Base-by-base conservation (phyloP, 108 stramenopile species). In the Nannochloropsis salina region DNA sequence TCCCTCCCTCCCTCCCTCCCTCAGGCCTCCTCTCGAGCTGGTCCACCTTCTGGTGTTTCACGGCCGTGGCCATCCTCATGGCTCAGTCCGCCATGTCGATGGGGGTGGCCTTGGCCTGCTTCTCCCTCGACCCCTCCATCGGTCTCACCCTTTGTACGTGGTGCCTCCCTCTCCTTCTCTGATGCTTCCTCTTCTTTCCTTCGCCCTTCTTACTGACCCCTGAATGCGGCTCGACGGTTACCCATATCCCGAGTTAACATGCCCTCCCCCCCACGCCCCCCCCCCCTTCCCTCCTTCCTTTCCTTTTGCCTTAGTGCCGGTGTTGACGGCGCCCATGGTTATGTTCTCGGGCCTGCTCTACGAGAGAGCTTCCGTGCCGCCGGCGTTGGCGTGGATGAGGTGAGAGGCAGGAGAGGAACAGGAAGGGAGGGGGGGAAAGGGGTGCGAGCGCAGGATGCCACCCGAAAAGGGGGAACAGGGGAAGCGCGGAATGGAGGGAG, bases 41-140 rank as follows among this genome's bases (percentile, higher is more conserved):
- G 47, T 9, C 47, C 12, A 51, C 47, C 47, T 51, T 51, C 12
- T 51, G 47, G 47, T 51, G 10, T 12, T 51, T 51, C 47, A n/a
- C 47, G 47, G 47, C 47, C 47, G 47, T 51, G 47, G 47, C 47
- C 15, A 1, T 51, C 47, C 47, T 51, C 47, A 51, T 51, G 47
- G 47, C 47, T 51, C 47, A 51, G 15, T 10, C 47, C 47, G 10
- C 47, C 47, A 51, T 51, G 47, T 51, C 47, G 12, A 51, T 51
- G 47, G 47, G 47, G 12, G 47, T 51, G 47, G 47, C 47, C 0
- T 15, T 51, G 15, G 47, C 47, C 47, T 51, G 47, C 47, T 51
- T 51, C 47, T 51, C 47, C 47, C 47, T 51, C 47, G 47, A 51
- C 47, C 47, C 47, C 47, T 51, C 47, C 47, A 51, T 51, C 47